Evolutionary conservation across 164 flowering plant species (phyloP).

Genomic region (Buxus sempervirens): DNA sequence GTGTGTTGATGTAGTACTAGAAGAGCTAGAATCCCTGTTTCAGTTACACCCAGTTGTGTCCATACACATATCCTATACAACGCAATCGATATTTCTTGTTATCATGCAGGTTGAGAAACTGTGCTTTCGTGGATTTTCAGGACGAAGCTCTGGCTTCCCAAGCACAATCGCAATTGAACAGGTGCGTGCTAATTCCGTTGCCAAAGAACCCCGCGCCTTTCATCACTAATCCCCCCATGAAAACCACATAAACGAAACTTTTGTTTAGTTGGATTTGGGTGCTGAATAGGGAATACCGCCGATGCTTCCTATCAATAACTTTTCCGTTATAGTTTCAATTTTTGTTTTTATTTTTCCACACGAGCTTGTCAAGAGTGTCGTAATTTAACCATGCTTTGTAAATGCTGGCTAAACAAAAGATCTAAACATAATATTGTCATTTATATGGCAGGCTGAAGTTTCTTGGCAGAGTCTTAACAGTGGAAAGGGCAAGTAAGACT

Average conservation of each 20-base stretch:
- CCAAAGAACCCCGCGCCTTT: no score
- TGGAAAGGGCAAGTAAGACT: constrained; percentile 55
- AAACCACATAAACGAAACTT: neutral
- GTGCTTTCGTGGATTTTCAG: constrained; percentile 86
- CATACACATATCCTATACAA: neutral
- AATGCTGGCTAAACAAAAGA: neutral
- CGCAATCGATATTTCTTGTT: neutral
- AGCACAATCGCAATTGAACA: constrained; percentile 77
- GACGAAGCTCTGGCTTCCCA: constrained; percentile 65
- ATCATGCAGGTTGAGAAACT: constrained; percentile 62
- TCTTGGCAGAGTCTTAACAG: constrained; percentile 86
- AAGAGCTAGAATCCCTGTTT: neutral
- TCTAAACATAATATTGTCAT: constrained; percentile 7
- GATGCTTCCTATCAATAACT: neutral
- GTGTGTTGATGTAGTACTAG: no score
- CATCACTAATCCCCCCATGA: no score
- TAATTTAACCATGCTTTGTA: neutral
- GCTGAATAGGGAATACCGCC: neutral
- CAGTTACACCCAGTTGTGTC: neutral
- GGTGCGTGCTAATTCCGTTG: constrained; percentile 32
- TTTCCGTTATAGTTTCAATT: neutral
- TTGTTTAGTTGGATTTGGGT: neutral
- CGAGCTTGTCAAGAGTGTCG: neutral
- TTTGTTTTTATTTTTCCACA: neutral
- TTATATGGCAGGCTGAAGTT: constrained; percentile 57